phyloP scores from a whole-genome alignment of 208 protist species.

The Tetramitus jugosus region DNA sequence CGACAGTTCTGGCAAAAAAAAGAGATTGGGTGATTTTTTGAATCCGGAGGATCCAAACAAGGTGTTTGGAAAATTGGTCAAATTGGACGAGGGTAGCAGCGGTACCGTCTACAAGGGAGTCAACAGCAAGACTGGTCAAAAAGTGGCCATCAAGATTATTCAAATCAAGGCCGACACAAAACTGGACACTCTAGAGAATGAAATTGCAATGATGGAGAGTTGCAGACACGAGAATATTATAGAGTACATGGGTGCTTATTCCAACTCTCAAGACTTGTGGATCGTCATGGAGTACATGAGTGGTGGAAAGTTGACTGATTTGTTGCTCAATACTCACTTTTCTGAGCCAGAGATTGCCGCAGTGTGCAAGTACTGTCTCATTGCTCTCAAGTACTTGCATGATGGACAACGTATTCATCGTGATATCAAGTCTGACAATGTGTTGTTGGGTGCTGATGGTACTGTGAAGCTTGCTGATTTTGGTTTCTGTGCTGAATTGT shows the following conservation, averaged over 20 bases:
- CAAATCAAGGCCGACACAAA: conserved; percentile 59
- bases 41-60: background rate
- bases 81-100: conserved; percentile 37
- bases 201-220: conserved; percentile 68
- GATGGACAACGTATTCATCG: conserved; percentile 38
- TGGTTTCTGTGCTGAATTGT: conserved; percentile 42
- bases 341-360: conserved; percentile 43
- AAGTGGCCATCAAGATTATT: conserved; percentile 76
- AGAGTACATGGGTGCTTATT: conserved; percentile 68
- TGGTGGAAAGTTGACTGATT: conserved; percentile 48
- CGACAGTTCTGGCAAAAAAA: no score
- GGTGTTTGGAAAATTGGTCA: conserved; percentile 8
- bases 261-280: conserved; percentile 30
- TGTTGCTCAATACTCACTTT: conserved; percentile 41
- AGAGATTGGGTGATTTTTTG: background rate
- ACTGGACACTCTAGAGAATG: conserved; percentile 58
- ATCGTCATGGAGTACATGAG: conserved; percentile 58
- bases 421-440: conserved; percentile 47
- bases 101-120: conserved; percentile 41
- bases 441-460: conserved; percentile 34
- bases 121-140: conserved; percentile 44
- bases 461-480: conserved; percentile 44
- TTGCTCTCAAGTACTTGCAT: conserved; percentile 52
- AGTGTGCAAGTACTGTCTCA: conserved; percentile 31
- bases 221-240: conserved; percentile 75